Conservation (phyloP, 176 grass and related monocot species). For the Coix lacrymajobi region DNA sequence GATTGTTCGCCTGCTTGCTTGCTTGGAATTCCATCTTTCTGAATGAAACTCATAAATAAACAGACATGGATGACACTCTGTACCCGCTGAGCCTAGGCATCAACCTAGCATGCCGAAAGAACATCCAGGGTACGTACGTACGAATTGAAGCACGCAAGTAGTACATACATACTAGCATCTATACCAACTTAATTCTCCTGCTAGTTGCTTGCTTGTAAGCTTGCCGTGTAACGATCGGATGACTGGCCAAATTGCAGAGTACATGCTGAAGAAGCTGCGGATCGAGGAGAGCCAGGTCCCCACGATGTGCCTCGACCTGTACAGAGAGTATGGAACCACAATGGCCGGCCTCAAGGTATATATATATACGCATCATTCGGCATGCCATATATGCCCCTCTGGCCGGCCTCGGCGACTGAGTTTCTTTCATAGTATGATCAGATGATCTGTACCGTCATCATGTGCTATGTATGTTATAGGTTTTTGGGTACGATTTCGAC, state of each 20-base stretch:
- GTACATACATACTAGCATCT: too few relatives aligned
- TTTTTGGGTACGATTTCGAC: constrained; percentile 67
- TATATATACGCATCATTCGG: too few relatives aligned
- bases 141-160: too few relatives aligned
- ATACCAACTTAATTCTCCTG: too few relatives aligned
- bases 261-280: constrained; percentile 67
- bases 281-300: constrained; percentile 69
- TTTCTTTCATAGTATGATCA: too few relatives aligned
- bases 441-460: too few relatives aligned
- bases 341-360: constrained; percentile 94
- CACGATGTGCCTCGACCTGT: constrained; percentile 82
- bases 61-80: constrained; percentile 97
- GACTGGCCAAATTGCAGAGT: constrained; percentile 51
- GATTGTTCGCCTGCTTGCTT: neutral
- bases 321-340: constrained; percentile 89
- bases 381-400: too few relatives aligned
- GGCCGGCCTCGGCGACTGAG: too few relatives aligned
- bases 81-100: constrained; percentile 79
- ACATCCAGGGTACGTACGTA: constrained; percentile 61
- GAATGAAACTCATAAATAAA: neutral
- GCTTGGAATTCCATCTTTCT: neutral
- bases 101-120: constrained; percentile 85
- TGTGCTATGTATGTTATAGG: constrained; percentile 26
- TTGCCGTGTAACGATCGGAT: too few relatives aligned
- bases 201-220: too few relatives aligned